Evolutionary conservation across 2,329 filamentous ascomycete genomes (phyloP).

Genomic region (Tothia fuscella): DNA sequence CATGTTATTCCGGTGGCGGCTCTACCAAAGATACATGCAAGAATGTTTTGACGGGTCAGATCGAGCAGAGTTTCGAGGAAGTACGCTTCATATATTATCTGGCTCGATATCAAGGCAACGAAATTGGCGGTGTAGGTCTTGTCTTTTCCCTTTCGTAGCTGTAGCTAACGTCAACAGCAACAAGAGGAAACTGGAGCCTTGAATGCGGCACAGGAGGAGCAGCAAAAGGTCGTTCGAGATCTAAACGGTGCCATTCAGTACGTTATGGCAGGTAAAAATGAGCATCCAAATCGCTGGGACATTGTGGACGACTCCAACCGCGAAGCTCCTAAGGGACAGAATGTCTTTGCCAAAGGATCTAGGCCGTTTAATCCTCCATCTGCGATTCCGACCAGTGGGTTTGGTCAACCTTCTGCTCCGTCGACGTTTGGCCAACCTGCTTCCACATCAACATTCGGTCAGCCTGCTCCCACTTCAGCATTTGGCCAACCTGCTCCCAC

Average conservation of each 20-base stretch:
- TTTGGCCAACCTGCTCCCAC: slow-evolving; percentile 6
- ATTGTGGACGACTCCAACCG: slow-evolving; percentile 23
- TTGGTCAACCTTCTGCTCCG: not conserved
- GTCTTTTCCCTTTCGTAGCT: not conserved
- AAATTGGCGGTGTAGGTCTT: slow-evolving; percentile 37
- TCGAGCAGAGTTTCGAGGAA: slow-evolving; percentile 85
- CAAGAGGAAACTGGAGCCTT: slow-evolving; percentile 50
- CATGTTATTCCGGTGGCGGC: slow-evolving; percentile 51
- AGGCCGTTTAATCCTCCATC: not conserved
- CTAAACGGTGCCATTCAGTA: slow-evolving; percentile 61
- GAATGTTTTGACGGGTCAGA: slow-evolving; percentile 71
- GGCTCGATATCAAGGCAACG: slow-evolving; percentile 48
- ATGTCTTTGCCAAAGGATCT: not conserved
- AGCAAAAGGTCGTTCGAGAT: slow-evolving; percentile 57
- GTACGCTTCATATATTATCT: slow-evolving; percentile 62
- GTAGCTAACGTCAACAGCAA: slow-evolving; percentile 27
- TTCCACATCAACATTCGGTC: slow-evolving; percentile 1
- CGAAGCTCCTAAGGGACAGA: not conserved
- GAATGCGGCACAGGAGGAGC: slow-evolving; percentile 54
- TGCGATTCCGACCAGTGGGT: not conserved
- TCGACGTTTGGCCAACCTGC: slow-evolving; percentile 6
- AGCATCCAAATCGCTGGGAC: slow-evolving; percentile 65
- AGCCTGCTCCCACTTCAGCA: not conserved
- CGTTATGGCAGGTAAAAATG: slow-evolving; percentile 51
- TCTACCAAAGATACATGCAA: slow-evolving; percentile 65